Evolutionary conservation across 1,284 basidiomycete genomes (phyloP), one percentile per base, ranked within the genome.

Genomic region (Marasmius oreades): DNA sequence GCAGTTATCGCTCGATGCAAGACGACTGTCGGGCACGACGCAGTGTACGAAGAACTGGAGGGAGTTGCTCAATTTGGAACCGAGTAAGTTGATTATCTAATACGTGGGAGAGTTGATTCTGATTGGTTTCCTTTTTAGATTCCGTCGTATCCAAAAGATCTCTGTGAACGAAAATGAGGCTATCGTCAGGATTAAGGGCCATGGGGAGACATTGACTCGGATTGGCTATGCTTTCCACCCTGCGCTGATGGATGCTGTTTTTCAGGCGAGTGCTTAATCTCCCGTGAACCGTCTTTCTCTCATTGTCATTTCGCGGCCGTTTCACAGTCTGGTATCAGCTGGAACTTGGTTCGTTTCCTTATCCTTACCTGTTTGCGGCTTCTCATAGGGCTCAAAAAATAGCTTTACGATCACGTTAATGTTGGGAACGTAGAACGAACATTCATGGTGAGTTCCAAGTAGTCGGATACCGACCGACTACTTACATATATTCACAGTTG

Each of bases 41-140:
- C 58, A 18, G 20, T 64, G 16, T 60, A 62, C 51, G 55, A 22
- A 11, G 46, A 57, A 10, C 20, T 62, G 5, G 43, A 45, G 8
- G 51, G 31, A 18, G 48, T 55, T 28, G 55, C 52, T 2, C 63
- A 64, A 28, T 64, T 64, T 52, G 63, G 63, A 12, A 51, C 60
- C 7, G 60, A 61, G 63, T 64, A 53, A 24, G 63, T 53, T 23
- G 22, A 51, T 26, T 12, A 6, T 14, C 18, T 18, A 16, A 14
- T 5, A 16, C 18, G n/a, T 44, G 22, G 16, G 22, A 5, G 8
- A 22, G 11, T 23, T 20, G 8, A 31, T 7, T 2, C n/a, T 37
- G 23, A 39, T 14, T 23, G 33, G 18, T 14, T 20, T 26, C 16
- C 23, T 22, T 22, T 16, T 42, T 16, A 52, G 51, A 23, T 52